Base-by-base conservation (phyloP, 495 filamentous ascomycete genomes). In the Oidiodendron maius region DNA sequence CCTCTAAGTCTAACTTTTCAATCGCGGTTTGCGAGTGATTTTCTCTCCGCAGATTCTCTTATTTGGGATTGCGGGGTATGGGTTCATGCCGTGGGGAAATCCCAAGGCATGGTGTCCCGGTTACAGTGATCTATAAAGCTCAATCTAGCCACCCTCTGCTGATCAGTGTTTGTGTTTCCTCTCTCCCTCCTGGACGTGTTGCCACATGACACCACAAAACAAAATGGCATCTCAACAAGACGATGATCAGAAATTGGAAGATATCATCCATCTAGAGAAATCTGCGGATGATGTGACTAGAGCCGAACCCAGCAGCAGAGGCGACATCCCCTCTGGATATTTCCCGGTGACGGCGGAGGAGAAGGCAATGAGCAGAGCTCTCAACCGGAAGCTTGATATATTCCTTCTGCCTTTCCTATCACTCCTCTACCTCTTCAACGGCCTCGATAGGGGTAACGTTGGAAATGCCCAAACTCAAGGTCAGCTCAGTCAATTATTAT, bases 401-500 rank as follows among this genome's bases (percentile, higher is more conserved):
- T 44, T 45, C 24, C 50, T 70, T 18, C 45, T 68, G 22, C 67
- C 67, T 6, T 55, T 68, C 18, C 52, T 65, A 17, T 57, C 61
- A 2, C 52, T 67, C 16, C 56, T 70, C 32, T 70, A 70, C 50
- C 59, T 70, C 24, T 68, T 65, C 56, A 70, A 68, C 41, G 58
- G 57, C 8, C 53, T 68, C 2, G 58, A 61, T 23, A 49, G 71
- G 51, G 70, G 72, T 24, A 77, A 78, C 46, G 50, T 77, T 25
- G 66, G 66, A 23, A 71, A 69, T 50, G 68, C 66, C 6, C 52
- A 69, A 26, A 68, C 68, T 0, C 61, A 69, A 37, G 60, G 63
- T 16, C 45, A n/a, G n/a, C n/a, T n/a, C n/a, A n/a, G n/a, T 66
- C 24, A 51, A 51, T 24, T n/a, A n/a, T n/a, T n/a, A n/a, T n/a